Conservation (phyloP, 768 basidiomycete genomes). For the Lactifluus echinatus region DNA sequence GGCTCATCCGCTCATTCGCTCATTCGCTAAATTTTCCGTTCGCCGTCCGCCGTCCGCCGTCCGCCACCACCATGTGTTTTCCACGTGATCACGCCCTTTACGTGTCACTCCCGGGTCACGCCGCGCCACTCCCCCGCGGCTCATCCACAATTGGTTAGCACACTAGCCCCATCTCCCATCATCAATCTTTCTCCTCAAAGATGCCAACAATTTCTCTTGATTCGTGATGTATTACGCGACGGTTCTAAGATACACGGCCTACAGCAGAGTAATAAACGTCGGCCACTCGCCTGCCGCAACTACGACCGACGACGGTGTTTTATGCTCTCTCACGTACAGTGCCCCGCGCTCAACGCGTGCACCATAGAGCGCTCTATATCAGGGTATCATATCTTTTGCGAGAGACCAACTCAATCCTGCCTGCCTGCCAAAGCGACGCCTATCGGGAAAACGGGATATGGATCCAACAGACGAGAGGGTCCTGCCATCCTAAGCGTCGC, state of each 20-base stretch:
- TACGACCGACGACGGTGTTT: neutral
- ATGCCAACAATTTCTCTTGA: neutral
- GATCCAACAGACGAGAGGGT: neutral
- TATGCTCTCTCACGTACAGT: neutral
- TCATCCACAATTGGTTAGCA: neutral
- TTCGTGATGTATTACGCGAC: slow-evolving; percentile 9
- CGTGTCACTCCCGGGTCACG: too few relatives aligned
- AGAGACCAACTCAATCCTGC: neutral
- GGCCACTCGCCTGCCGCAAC: slow-evolving; percentile 5
- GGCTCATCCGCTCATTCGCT: too few relatives aligned
- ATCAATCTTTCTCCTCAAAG: neutral
- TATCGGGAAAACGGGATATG: neutral
- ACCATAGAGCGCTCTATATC: slow-evolving; percentile 5
- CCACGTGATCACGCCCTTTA: too few relatives aligned
- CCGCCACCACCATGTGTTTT: too few relatives aligned
- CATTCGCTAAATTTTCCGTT: too few relatives aligned
- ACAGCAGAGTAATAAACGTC: slow-evolving; percentile 12
- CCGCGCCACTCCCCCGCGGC: too few relatives aligned
- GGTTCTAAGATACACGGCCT: slow-evolving; percentile 16
- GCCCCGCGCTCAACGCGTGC: slow-evolving; percentile 9
- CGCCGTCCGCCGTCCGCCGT: too few relatives aligned
- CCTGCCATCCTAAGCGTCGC: neutral
- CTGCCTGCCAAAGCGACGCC: neutral
- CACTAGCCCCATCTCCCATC: neutral
- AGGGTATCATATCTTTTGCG: slow-evolving; percentile 15